Evolutionary conservation across 371 early-diverging fungal species (phyloP).

Genomic region (Apophysomyces ossiformis): DNA sequence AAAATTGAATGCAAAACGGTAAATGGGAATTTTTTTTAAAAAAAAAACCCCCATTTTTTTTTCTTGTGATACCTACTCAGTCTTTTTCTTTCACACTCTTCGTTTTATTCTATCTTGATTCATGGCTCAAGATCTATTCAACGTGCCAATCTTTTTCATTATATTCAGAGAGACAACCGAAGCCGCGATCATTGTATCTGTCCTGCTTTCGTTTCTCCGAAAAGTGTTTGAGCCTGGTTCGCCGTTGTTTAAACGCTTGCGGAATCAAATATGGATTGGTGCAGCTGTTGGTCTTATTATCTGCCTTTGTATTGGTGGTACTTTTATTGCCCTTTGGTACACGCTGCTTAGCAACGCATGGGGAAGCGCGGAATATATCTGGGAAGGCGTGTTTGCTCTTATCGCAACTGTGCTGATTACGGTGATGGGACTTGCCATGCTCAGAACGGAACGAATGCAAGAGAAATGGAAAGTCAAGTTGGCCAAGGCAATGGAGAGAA

Average conservation of each 20-base stretch:
- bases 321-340: slow-evolving; percentile 75
- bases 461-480: slow-evolving; percentile 72
- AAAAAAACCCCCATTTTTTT: slow-evolving; percentile 13
- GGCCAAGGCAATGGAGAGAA: slow-evolving; percentile 54
- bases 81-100: background rate
- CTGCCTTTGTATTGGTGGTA: slow-evolving; percentile 70
- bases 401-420: slow-evolving; percentile 73
- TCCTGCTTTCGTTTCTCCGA: slow-evolving; percentile 72
- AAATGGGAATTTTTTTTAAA: too few species aligned
- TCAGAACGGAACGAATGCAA: slow-evolving; percentile 68
- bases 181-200: slow-evolving; percentile 82
- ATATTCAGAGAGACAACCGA: slow-evolving; percentile 85
- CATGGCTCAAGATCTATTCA: slow-evolving; percentile 58
- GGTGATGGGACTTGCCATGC: slow-evolving; percentile 75
- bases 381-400: slow-evolving; percentile 82
- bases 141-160: slow-evolving; percentile 84
- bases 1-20: too few species aligned
- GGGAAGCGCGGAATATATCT: slow-evolving; percentile 72
- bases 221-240: slow-evolving; percentile 59
- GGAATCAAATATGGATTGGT: slow-evolving; percentile 73
- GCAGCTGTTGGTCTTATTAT: slow-evolving; percentile 61
- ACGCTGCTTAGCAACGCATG: slow-evolving; percentile 66
- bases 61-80: slow-evolving; percentile 15
- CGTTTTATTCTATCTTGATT: background rate
- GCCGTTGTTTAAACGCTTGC: slow-evolving; percentile 48